phyloP scores from a whole-genome alignment of 1,284 basidiomycete species.

The Trichosporon inkin region DNA sequence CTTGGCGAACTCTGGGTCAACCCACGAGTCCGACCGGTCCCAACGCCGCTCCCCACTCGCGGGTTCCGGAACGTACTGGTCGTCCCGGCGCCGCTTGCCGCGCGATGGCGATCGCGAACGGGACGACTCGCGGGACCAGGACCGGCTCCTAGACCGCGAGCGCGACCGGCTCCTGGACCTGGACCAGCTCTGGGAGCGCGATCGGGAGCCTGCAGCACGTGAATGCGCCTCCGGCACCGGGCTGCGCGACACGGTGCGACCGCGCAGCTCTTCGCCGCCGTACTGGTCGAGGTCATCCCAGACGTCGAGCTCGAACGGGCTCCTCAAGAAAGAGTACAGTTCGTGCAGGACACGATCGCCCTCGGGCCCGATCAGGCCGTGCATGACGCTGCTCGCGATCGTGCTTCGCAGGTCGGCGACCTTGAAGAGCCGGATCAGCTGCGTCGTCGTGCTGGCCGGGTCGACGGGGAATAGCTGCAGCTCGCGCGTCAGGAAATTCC shows the following conservation, averaged over 20 bases:
- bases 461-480: constrained; percentile 48
- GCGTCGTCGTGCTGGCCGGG: constrained; percentile 67
- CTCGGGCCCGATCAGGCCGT: constrained; percentile 49
- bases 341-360: constrained; percentile 90
- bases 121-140: constrained; percentile 18
- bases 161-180: constrained; percentile 11
- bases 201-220: not conserved
- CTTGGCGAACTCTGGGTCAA: constrained; percentile 36
- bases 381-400: not conserved
- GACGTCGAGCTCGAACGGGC: constrained; percentile 71
- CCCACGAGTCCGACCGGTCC: constrained; percentile 44
- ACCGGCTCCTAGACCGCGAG: constrained; percentile 15
- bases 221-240: constrained; percentile 11
- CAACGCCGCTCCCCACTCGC: constrained; percentile 30
- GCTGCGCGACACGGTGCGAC: not conserved
- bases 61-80: constrained; percentile 10
- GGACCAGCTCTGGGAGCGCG: constrained; percentile 10
- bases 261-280: not conserved
- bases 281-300: constrained; percentile 74
- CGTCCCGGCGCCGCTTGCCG: constrained; percentile 32
- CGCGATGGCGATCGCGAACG: constrained; percentile 16
- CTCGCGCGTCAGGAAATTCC: constrained; percentile 74
- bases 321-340: constrained; percentile 76
- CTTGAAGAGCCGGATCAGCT: constrained; percentile 47
- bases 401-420: not conserved